phyloP scores from a whole-genome alignment of 306 rosid genomes.

The Ceratonia siliqua region DNA sequence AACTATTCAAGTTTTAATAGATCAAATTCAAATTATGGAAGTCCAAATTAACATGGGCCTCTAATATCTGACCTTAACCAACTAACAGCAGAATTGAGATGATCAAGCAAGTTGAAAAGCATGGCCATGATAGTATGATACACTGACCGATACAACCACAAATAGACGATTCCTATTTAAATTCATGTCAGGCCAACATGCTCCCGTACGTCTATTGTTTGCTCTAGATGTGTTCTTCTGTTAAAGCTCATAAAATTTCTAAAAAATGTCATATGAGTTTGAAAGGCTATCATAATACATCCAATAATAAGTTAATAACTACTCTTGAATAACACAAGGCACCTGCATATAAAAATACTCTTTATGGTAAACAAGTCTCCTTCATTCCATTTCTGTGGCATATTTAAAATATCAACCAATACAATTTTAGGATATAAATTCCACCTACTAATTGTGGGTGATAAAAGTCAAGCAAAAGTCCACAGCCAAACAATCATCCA shows the following conservation, averaged over 20 bases:
- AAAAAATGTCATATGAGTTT: background rate
- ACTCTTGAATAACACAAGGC: too few species aligned
- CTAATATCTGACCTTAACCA: too few species aligned
- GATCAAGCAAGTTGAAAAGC: constrained; percentile 16
- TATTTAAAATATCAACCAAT: background rate
- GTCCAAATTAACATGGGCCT: too few species aligned
- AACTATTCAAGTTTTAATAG: too few species aligned
- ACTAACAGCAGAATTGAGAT: too few species aligned
- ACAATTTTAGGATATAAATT: background rate
- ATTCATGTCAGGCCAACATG: constrained; percentile 13
- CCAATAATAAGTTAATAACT: background rate
- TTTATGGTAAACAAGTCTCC: background rate
- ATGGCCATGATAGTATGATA: background rate
- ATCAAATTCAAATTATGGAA: too few species aligned
- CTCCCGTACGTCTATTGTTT: constrained; percentile 3
- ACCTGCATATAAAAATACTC: too few species aligned
- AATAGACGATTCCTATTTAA: background rate
- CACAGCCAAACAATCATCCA: background rate
- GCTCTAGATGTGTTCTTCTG: background rate
- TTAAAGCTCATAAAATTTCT: background rate
- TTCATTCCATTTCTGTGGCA: background rate
- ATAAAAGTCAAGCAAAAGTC: background rate
- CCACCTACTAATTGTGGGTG: background rate
- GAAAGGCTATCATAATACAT: background rate
- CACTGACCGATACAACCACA: background rate